Evolutionary conservation across 2,329 filamentous ascomycete species (phyloP).

Genomic region (Pseudopyricularia cyperi): DNA sequence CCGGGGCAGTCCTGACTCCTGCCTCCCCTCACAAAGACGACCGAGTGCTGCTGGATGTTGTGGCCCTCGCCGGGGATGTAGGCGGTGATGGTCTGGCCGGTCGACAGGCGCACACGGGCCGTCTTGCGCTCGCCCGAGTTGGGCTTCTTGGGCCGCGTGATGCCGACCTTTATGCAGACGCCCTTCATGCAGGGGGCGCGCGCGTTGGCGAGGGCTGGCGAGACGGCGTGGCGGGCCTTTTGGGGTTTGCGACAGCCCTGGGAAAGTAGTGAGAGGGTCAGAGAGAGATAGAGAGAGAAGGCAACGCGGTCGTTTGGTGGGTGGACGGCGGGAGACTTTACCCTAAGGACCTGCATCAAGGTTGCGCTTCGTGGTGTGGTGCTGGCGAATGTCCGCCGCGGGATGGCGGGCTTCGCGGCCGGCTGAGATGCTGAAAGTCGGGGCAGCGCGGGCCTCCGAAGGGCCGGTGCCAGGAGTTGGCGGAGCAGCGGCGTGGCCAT

Average conservation of each 20-base stretch:
- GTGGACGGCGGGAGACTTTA: slow-evolving; percentile 13
- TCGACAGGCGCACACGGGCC: slow-evolving; percentile 78
- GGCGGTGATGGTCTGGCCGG: slow-evolving; percentile 73
- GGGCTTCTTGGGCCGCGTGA: slow-evolving; percentile 94
- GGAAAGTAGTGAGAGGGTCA: not conserved
- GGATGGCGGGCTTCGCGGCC: slow-evolving; percentile 17
- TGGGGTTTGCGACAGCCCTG: slow-evolving; percentile 67
- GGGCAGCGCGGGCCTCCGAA: not conserved
- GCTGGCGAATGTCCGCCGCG: slow-evolving; percentile 19
- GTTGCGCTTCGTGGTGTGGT: slow-evolving; percentile 45
- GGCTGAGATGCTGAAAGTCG: slow-evolving; percentile 5
- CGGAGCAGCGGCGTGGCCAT: slow-evolving; percentile 23
- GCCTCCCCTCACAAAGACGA: slow-evolving; percentile 89
- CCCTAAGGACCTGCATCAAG: slow-evolving; percentile 58
- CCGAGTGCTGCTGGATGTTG: slow-evolving; percentile 97
- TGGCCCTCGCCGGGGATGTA: slow-evolving; percentile 98
- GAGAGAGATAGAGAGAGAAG: not conserved
- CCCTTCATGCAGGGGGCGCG: slow-evolving; percentile 78
- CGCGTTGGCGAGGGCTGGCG: slow-evolving; percentile 62
- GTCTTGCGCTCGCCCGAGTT: slow-evolving; percentile 97
- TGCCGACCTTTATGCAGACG: slow-evolving; percentile 87
- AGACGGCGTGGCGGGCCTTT: slow-evolving; percentile 72
- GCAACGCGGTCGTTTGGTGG: not conserved
- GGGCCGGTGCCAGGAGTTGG: slow-evolving; percentile 13
- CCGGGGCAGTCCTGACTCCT: slow-evolving; percentile 94